These are phyloP conservation scores for Penicillium sp. DNA, from an alignment of 2,329 filamentous ascomycete species.

Conservation along the genomic window DNA sequence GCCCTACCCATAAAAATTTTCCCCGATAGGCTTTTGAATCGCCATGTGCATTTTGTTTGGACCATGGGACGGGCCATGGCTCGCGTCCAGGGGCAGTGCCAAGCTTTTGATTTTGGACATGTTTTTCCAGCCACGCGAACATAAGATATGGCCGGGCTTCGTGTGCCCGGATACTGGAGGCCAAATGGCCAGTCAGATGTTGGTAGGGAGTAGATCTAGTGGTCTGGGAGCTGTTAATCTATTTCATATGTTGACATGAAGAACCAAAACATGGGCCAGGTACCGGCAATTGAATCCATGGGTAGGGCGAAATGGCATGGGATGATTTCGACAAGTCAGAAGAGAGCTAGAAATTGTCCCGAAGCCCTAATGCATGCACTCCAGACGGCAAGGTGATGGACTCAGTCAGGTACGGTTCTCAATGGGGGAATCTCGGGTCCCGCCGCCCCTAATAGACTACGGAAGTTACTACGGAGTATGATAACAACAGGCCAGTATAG, in stretches of 20 bases:
- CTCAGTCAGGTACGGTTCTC: conserved; percentile 9
- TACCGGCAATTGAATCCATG: conserved; percentile 2
- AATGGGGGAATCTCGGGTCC: conserved; percentile 13
- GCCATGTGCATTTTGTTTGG: neutral
- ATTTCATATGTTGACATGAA: conserved; percentile 15
- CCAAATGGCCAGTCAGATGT: neutral
- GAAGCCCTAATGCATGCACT: conserved; percentile 21
- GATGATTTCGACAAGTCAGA: conserved; percentile 5
- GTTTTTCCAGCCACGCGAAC: conserved; percentile 4
- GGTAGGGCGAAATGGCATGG: neutral
- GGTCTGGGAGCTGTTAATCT: conserved; percentile 16
- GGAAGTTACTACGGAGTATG: neutral
- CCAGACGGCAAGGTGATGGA: conserved; percentile 11
- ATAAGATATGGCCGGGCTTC: conserved; percentile 1
- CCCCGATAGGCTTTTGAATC: neutral
- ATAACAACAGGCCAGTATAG: neutral
- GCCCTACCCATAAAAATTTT: neutral
- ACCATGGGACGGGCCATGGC: conserved; percentile 10
- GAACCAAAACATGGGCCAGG: conserved; percentile 6
- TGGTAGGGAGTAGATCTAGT: no score
- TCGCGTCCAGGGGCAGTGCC: conserved; percentile 10
- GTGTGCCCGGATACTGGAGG: neutral
- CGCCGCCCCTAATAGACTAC: neutral
- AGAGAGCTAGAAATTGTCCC: neutral
- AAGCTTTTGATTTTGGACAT: conserved; percentile 19